Conservation (phyloP, 306 rosid species). For the Vachellia pachyceras region DNA sequence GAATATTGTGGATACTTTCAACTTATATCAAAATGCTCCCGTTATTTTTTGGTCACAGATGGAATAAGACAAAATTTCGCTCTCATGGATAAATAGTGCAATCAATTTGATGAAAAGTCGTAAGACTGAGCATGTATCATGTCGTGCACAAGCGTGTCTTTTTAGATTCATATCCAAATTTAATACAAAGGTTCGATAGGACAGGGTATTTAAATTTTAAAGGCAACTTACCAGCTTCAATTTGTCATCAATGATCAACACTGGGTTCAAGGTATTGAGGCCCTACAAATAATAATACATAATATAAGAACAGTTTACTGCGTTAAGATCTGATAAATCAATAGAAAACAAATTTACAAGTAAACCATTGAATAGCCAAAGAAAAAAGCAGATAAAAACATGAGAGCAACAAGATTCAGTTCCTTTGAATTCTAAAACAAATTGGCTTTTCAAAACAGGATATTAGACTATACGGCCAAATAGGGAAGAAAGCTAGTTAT, state of each 20-base stretch:
- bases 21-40: background rate
- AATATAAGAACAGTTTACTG: slow-evolving; percentile 28
- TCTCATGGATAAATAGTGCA: background rate
- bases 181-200: background rate
- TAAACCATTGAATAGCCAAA: background rate
- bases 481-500: too few relatives aligned
- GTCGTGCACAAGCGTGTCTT: background rate
- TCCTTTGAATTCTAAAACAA: background rate
- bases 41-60: background rate
- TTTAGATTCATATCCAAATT: background rate
- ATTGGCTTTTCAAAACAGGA: background rate
- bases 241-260: slow-evolving; percentile 65
- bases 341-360: background rate
- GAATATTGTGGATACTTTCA: background rate
- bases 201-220: background rate
- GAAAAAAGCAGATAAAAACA: background rate
- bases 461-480: too few relatives aligned
- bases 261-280: slow-evolving; percentile 77
- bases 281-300: slow-evolving; percentile 55
- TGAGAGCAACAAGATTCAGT: background rate
- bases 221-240: slow-evolving; percentile 68
- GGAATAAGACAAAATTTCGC: background rate
- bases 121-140: background rate
- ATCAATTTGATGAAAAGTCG: background rate
- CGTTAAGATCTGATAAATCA: background rate